Evolutionary conservation across 2,329 filamentous ascomycete genomes (phyloP).

Genomic region (Penicillium griseofulvum): DNA sequence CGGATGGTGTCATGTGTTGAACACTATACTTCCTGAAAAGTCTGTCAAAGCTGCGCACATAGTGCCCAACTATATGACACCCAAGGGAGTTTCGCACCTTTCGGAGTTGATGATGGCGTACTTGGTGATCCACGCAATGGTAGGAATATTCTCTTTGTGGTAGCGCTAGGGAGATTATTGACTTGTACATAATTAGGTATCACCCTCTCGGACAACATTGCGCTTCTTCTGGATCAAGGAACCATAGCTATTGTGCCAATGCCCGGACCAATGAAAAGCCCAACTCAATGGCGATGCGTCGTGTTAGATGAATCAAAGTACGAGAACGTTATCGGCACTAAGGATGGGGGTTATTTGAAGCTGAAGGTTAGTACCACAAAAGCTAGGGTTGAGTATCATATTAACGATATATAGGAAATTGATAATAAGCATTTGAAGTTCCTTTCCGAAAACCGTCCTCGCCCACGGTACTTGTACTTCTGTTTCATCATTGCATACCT

Average conservation of each 20-base stretch:
- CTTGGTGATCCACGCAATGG: background rate
- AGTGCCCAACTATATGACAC: background rate
- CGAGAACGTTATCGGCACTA: background rate
- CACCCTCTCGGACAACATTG: background rate
- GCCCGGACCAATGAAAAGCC: background rate
- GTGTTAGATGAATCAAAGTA: background rate
- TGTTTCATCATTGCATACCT: conserved; percentile 20
- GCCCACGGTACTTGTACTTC: conserved; percentile 21
- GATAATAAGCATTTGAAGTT: conserved; percentile 10
- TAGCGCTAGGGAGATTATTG: background rate
- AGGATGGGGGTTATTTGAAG: background rate
- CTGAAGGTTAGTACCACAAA: background rate
- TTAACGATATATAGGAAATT: background rate
- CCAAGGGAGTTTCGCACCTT: background rate
- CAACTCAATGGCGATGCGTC: background rate
- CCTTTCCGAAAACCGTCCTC: conserved; percentile 14
- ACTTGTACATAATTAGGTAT: background rate
- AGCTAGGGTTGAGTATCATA: background rate
- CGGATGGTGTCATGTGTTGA: background rate
- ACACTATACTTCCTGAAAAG: background rate
- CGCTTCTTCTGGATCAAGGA: background rate
- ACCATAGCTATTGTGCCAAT: background rate
- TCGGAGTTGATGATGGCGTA: background rate
- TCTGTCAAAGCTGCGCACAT: background rate
- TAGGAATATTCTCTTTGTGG: background rate